phyloP scores from a whole-genome alignment of 116 monocot species.

The Dioscorea cayenensis region DNA sequence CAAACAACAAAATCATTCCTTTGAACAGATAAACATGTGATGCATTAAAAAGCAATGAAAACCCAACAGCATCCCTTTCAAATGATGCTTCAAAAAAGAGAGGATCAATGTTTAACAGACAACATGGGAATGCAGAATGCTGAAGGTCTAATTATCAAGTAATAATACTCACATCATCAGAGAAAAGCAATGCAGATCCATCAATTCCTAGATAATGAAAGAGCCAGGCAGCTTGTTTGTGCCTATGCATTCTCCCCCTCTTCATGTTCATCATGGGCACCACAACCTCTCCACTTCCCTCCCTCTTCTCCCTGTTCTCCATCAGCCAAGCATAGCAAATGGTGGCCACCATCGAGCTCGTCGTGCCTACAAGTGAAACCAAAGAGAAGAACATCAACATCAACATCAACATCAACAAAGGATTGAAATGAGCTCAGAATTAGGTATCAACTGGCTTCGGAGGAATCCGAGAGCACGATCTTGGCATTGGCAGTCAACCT shows the following conservation, averaged over 20 bases:
- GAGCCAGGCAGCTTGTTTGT: slow-evolving; percentile 50
- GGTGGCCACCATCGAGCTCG: slow-evolving; percentile 48
- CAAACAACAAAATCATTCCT: no score
- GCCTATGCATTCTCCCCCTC: slow-evolving; percentile 33
- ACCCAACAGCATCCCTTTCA: no score
- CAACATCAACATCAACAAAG: neutral
- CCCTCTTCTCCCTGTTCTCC: slow-evolving; percentile 17
- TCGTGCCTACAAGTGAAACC: slow-evolving; percentile 7
- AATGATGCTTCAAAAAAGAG: no score
- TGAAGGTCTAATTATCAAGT: no score
- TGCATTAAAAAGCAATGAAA: no score
- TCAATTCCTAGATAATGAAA: slow-evolving; percentile 45
- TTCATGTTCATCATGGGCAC: slow-evolving; percentile 44
- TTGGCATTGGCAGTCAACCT: slow-evolving; percentile 17
- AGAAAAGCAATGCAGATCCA: slow-evolving; percentile 40
- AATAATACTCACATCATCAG: slow-evolving; percentile 37
- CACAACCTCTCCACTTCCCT: slow-evolving; percentile 9
- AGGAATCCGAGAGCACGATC: slow-evolving; percentile 33
- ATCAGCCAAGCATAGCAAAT: slow-evolving; percentile 48
- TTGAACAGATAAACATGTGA: no score
- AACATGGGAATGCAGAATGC: no score
- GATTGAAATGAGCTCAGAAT: neutral
- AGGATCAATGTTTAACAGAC: no score
- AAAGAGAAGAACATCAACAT: neutral
- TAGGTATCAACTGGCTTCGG: slow-evolving; percentile 15